Evolutionary conservation across 225 moss, liverwort and hornwort genomes (phyloP).

Genomic region (Bryum argenteum): DNA sequence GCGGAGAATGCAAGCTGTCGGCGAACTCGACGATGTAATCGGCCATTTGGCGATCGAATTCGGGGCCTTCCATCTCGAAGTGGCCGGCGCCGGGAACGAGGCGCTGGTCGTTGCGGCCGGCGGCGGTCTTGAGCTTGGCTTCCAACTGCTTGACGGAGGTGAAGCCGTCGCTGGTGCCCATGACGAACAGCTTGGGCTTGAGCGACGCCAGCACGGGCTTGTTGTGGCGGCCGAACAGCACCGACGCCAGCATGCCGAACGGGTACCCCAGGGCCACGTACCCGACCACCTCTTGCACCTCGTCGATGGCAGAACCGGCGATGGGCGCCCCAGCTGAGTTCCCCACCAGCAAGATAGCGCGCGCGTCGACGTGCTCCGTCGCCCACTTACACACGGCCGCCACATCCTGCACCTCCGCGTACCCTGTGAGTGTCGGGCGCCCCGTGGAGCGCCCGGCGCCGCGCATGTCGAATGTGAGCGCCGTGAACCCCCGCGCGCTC

Average conservation of each 20-base stretch:
- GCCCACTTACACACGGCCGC: constrained; percentile 87
- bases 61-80: constrained; percentile 93
- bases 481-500: constrained; percentile 67
- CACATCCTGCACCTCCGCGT: constrained; percentile 87
- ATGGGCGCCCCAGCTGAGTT: constrained; percentile 98
- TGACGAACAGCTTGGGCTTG: constrained; percentile 95
- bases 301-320: constrained; percentile 89
- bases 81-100: constrained; percentile 84
- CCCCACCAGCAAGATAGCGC: constrained; percentile 76
- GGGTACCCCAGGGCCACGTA: constrained; percentile 91
- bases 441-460: constrained; percentile 97
- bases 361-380: constrained; percentile 59
- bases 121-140: constrained; percentile 76
- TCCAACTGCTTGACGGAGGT: constrained; percentile 96
- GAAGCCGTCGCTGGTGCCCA: constrained; percentile 97
- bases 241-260: constrained; percentile 81
- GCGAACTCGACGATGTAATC: constrained; percentile 74
- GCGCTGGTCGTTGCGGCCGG: constrained; percentile 74
- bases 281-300: constrained; percentile 72
- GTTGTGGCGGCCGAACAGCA: constrained; percentile 90
- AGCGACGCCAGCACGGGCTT: constrained; percentile 68
- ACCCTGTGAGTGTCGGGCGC: constrained; percentile 84
- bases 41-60: constrained; percentile 86
- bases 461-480: constrained; percentile 90
- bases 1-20: constrained; percentile 45